These are phyloP conservation scores for Fusarium sp. DNA, from an alignment of 2,329 filamentous ascomycete species.

Conservation along the genomic window DNA sequence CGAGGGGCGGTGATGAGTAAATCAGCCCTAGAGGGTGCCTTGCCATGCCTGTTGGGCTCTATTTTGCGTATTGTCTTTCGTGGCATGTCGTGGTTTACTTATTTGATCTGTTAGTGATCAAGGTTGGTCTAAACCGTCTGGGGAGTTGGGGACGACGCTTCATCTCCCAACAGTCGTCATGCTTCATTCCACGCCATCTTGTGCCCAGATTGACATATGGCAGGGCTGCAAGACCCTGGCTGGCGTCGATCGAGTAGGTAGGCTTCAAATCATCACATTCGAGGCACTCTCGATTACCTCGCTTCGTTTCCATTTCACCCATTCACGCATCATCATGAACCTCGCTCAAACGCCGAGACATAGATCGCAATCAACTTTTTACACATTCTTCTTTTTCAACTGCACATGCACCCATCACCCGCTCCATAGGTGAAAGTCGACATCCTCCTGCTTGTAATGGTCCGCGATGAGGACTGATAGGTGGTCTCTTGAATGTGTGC, in stretches of 20 bases:
- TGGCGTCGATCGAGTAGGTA: not conserved
- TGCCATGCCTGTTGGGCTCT: not conserved
- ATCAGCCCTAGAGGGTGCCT: conserved; percentile 1
- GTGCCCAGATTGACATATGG: not conserved
- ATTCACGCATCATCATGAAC: conserved; percentile 20
- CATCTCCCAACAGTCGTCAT: conserved; percentile 8
- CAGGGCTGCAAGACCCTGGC: not conserved
- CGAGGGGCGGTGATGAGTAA: conserved; percentile 17
- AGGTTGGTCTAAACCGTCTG: not conserved
- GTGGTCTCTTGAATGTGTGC: conserved; percentile 76
- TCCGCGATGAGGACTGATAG: conserved; percentile 80
- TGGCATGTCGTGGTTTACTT: not conserved
- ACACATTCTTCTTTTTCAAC: conserved; percentile 22
- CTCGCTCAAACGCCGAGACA: conserved; percentile 32
- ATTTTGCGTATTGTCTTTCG: conserved; percentile 7
- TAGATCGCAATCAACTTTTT: conserved; percentile 24
- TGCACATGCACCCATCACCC: conserved; percentile 36
- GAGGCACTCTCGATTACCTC: conserved; percentile 2
- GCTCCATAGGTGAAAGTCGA: conserved; percentile 66
- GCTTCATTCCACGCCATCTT: conserved; percentile 6
- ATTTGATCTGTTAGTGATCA: not conserved
- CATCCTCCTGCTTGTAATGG: conserved; percentile 80
- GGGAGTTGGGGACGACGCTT: conserved; percentile 10
- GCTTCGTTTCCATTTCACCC: conserved; percentile 6
- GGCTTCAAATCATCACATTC: conserved; percentile 12